Evolutionary conservation across 208 protist genomes (phyloP).

Genomic region (Tritrichomonas musculus): DNA sequence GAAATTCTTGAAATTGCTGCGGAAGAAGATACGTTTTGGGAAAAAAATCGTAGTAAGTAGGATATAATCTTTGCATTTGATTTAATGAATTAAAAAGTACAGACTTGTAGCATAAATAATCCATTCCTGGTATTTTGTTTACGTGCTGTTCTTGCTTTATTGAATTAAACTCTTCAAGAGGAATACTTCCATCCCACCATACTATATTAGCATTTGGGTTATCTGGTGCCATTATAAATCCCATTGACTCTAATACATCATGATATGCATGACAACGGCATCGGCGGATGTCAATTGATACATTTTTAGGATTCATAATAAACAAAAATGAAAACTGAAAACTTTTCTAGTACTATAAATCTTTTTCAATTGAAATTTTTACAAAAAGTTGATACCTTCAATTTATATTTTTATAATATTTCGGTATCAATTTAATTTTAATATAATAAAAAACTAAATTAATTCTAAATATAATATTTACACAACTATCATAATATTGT

Average conservation of each 20-base stretch:
- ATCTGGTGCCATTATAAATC: not conserved
- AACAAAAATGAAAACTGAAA: no score
- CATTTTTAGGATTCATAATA: not conserved
- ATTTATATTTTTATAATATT: no score
- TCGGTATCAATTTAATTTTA: no score
- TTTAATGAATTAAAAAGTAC: not conserved
- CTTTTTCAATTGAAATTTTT: no score
- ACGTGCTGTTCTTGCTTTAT: not conserved
- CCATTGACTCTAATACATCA: not conserved
- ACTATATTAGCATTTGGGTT: not conserved
- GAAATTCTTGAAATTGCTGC: not conserved
- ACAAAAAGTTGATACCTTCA: no score
- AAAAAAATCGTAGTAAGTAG: not conserved
- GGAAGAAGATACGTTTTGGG: not conserved
- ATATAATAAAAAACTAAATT: no score
- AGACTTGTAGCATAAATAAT: constrained; percentile 15
- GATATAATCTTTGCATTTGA: not conserved
- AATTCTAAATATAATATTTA: no score
- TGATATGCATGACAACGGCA: not conserved
- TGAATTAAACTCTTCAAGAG: not conserved
- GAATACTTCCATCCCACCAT: not conserved
- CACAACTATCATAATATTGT: no score
- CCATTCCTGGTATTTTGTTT: constrained; percentile 2
- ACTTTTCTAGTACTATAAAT: no score
- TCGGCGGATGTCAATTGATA: not conserved